Conservation (phyloP, 2,329 filamentous ascomycete genomes). For the Aspergillus awamori region DNA sequence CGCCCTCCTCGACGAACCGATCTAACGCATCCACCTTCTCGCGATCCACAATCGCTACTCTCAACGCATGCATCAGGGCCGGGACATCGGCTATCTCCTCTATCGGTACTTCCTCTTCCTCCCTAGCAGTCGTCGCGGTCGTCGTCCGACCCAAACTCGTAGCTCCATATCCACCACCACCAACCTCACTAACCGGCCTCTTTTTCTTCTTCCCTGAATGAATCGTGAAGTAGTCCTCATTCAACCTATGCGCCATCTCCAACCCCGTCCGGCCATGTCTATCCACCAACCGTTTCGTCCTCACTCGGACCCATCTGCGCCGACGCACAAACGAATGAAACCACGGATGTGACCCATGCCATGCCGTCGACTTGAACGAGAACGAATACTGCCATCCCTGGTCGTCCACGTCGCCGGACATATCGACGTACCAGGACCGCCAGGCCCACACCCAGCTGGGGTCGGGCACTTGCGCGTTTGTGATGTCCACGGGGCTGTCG, state of each 20-base stretch:
- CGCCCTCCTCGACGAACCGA: slow-evolving; percentile 76
- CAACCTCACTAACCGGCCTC: slow-evolving; percentile 47
- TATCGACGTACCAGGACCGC: slow-evolving; percentile 73
- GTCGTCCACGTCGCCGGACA: slow-evolving; percentile 80
- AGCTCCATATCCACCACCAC: slow-evolving; percentile 29
- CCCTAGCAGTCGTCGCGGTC: slow-evolving; percentile 42
- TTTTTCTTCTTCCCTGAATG: slow-evolving; percentile 55
- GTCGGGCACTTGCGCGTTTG: slow-evolving; percentile 89
- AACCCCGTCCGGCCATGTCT: slow-evolving; percentile 39
- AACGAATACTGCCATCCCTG: slow-evolving; percentile 97
- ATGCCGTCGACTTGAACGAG: slow-evolving; percentile 76
- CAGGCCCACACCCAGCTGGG: slow-evolving; percentile 92
- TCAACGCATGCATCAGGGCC: slow-evolving; percentile 69
- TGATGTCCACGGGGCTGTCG: slow-evolving; percentile 68
- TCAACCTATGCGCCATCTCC: slow-evolving; percentile 64
- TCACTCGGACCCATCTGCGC: slow-evolving; percentile 81
- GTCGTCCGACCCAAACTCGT: slow-evolving; percentile 40
- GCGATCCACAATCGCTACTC: slow-evolving; percentile 75
- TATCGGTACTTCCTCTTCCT: slow-evolving; percentile 45
- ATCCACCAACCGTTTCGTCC: slow-evolving; percentile 62
- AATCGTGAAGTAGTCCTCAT: slow-evolving; percentile 78
- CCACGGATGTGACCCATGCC: slow-evolving; percentile 88
- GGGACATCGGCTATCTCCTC: slow-evolving; percentile 67
- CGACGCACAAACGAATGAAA: slow-evolving; percentile 94
- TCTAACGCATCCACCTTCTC: slow-evolving; percentile 86